Conservation (phyloP, 1,139 yeast genomes). For the Candida sp. region DNA sequence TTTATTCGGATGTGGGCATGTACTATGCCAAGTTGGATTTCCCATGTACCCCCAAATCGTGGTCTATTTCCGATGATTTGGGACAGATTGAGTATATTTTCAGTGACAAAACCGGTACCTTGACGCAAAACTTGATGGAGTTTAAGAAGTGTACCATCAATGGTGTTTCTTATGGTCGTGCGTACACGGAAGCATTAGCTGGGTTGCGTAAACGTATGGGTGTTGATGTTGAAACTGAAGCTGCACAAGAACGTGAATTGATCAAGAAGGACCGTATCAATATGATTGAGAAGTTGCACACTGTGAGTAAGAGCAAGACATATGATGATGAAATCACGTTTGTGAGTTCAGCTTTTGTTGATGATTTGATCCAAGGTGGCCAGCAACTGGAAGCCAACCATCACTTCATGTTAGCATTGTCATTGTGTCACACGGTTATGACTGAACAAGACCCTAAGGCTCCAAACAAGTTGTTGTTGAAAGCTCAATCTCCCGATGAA, state of each 20-base stretch:
- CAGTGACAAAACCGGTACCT: conserved; percentile 66
- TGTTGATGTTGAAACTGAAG: conserved; percentile 54
- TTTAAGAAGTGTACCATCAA: conserved; percentile 62
- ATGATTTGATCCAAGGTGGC: conserved; percentile 37
- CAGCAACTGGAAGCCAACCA: conserved; percentile 43
- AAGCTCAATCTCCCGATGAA: conserved; percentile 71
- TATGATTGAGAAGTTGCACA: conserved; percentile 38
- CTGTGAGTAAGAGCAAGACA: conserved; percentile 23
- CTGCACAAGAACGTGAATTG: conserved; percentile 37
- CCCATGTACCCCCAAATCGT: conserved; percentile 64
- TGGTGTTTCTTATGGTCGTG: conserved; percentile 59
- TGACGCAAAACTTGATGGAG: conserved; percentile 66
- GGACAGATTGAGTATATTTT: conserved; percentile 69
- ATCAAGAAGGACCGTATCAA: conserved; percentile 39
- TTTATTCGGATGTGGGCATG: conserved; percentile 55
- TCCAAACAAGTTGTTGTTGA: conserved; percentile 40
- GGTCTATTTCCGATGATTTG: conserved; percentile 67
- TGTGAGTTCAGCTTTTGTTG: conserved; percentile 48
- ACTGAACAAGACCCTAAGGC: conserved; percentile 49
- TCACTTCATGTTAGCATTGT: conserved; percentile 56
- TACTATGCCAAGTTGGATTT: conserved; percentile 56
- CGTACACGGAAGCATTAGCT: conserved; percentile 65
- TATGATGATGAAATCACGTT: conserved; percentile 51
- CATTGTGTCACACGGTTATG: conserved; percentile 65
- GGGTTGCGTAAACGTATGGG: conserved; percentile 63